Conservation (phyloP, 164 flowering plant genomes). For the Echeveria elegans region DNA sequence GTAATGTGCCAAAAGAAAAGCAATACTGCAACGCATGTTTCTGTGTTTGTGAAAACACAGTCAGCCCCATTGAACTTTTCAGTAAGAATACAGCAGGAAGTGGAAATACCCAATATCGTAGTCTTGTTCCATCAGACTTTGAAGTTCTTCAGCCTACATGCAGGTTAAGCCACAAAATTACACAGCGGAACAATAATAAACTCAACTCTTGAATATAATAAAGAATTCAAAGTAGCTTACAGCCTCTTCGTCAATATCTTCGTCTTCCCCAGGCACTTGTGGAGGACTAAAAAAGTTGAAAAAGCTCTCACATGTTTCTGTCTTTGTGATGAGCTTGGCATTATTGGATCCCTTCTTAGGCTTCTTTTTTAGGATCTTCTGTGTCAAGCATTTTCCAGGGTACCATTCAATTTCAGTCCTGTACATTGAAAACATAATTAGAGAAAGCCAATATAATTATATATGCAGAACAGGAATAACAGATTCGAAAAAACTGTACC, state of each 20-base stretch:
- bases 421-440: constrained; percentile 4
- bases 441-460: background rate
- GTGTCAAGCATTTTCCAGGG: constrained; percentile 86
- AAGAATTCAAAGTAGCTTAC: constrained; percentile 29
- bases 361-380: constrained; percentile 79
- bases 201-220: no score
- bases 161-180: background rate
- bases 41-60: no score
- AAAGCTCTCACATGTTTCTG: constrained; percentile 81
- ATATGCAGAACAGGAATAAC: background rate
- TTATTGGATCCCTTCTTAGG: constrained; percentile 86
- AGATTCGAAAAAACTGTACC: constrained; percentile 27
- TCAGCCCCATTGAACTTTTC: background rate
- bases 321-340: constrained; percentile 82
- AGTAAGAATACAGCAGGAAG: background rate
- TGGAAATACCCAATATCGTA: constrained; percentile 49
- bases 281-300: constrained; percentile 94
- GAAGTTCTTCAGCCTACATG: constrained; percentile 58
- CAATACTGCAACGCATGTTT: background rate
- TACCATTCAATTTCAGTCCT: constrained; percentile 93
- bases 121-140: constrained; percentile 57
- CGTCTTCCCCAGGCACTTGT: constrained; percentile 88
- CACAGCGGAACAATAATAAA: background rate
- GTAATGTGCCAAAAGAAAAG: background rate
- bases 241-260: constrained; percentile 77